Conservation (phyloP, 164 flowering plant species). For the Annona squamosa region DNA sequence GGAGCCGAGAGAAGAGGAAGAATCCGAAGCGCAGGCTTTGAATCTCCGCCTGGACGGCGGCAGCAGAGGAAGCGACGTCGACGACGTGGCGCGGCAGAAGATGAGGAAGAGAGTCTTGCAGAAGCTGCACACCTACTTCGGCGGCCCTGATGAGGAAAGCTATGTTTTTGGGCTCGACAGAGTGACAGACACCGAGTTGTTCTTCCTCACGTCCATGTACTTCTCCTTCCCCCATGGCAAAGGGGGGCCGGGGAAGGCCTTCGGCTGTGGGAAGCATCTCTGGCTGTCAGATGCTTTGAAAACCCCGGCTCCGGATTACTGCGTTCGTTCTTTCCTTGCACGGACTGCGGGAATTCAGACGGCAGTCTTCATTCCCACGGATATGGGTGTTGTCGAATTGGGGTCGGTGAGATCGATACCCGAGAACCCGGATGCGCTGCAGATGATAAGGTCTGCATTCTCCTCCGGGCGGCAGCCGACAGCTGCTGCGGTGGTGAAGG, state of each 20-base stretch:
- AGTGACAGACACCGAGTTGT: constrained; percentile 90
- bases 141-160: constrained; percentile 81
- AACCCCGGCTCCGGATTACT: constrained; percentile 45
- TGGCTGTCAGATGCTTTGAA: constrained; percentile 62
- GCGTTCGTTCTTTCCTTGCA: constrained; percentile 72
- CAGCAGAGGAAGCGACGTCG: constrained; percentile 15
- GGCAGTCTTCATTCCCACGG: constrained; percentile 72
- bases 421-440: constrained; percentile 55
- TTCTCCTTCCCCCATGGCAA: constrained; percentile 78
- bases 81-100: constrained; percentile 61
- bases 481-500: constrained; percentile 18
- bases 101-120: constrained; percentile 80
- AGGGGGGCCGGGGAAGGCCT: constrained; percentile 85
- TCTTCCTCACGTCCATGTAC: constrained; percentile 92
- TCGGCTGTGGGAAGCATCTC: constrained; percentile 52
- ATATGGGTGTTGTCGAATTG: constrained; percentile 81
- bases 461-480: constrained; percentile 21
- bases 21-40: constrained; percentile 32
- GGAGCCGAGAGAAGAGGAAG: constrained; percentile 78
- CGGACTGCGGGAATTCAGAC: constrained; percentile 83
- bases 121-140: constrained; percentile 63
- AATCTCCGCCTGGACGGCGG: constrained; percentile 18
- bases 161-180: constrained; percentile 70
- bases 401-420: constrained; percentile 74
- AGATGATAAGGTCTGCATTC: constrained; percentile 43